These are phyloP conservation scores for Pascua guehoae DNA, from an alignment of 1,284 basidiomycete genomes.

Conservation along the genomic window DNA sequence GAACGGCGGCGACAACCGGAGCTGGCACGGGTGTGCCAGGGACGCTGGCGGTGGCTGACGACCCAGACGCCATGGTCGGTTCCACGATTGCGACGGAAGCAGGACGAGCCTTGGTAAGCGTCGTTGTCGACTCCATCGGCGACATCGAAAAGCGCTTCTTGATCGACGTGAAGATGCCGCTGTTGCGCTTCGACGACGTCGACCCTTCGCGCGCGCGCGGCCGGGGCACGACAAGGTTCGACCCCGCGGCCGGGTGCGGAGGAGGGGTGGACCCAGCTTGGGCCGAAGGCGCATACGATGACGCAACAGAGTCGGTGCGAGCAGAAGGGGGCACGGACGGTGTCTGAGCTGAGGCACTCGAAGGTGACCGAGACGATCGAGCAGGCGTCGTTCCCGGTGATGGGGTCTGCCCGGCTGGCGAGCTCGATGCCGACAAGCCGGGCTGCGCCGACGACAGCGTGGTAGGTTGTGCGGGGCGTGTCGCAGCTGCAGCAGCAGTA, in stretches of 20 bases:
- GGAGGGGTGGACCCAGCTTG: slow-evolving; percentile 1
- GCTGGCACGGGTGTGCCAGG: not conserved
- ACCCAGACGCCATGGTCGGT: not conserved
- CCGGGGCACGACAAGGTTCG: not conserved
- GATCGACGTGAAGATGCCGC: slow-evolving; percentile 12
- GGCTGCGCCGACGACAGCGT: too few species aligned
- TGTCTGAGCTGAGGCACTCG: too few species aligned
- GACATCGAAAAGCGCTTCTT: slow-evolving; percentile 20
- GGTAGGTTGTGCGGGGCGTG: too few species aligned
- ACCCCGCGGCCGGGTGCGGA: not conserved
- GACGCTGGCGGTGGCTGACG: not conserved
- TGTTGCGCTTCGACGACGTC: slow-evolving; percentile 1
- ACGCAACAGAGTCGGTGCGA: not conserved
- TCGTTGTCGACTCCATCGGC: not conserved
- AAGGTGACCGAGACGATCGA: too few species aligned
- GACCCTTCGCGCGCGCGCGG: not conserved
- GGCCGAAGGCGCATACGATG: not conserved
- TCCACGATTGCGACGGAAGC: not conserved
- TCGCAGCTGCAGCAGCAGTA: not conserved
- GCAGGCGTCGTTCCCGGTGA: too few species aligned
- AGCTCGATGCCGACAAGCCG: too few species aligned
- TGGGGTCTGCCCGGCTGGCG: too few species aligned
- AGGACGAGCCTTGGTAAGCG: slow-evolving; percentile 4
- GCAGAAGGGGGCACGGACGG: not conserved
- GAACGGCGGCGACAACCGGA: not conserved